phyloP scores from a whole-genome alignment of 768 basidiomycete genomes.

The Terana coerulea region DNA sequence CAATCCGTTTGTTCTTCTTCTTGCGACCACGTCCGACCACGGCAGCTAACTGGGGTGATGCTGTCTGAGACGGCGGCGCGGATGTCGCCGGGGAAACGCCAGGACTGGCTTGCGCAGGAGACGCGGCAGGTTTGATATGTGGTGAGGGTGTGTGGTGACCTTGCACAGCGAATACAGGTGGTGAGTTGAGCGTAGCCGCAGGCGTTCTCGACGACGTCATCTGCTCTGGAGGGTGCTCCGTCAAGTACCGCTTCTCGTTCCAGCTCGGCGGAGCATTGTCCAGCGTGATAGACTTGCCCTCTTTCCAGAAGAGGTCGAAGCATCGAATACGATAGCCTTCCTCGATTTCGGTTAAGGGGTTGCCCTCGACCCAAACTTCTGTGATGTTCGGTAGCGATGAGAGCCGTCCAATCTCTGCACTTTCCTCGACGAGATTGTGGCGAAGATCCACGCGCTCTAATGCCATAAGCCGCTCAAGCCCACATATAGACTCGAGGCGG shows the following conservation, averaged over 20 bases:
- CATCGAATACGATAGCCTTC: constrained; percentile 72
- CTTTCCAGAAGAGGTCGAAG: constrained; percentile 81
- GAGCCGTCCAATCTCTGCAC: constrained; percentile 80
- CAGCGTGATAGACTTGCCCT: constrained; percentile 72
- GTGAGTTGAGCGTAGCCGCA: constrained; percentile 26
- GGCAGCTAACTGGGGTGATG: constrained; percentile 43
- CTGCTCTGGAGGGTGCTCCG: constrained; percentile 45
- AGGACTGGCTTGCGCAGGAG: constrained; percentile 23
- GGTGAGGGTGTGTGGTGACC: constrained; percentile 47
- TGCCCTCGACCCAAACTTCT: constrained; percentile 82
- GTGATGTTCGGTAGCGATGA: constrained; percentile 73
- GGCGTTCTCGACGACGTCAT: constrained; percentile 44
- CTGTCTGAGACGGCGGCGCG: constrained; percentile 36
- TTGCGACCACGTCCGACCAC: constrained; percentile 43
- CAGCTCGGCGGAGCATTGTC: constrained; percentile 72
- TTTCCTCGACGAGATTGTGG: constrained; percentile 75
- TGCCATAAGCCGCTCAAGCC: constrained; percentile 83
- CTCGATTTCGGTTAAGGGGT: constrained; percentile 70
- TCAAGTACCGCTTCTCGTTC: constrained; percentile 64
- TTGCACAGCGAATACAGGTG: background rate
- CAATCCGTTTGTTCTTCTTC: constrained; percentile 72
- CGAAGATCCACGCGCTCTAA: constrained; percentile 86
- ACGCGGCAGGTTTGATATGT: constrained; percentile 56
- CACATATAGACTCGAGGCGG: constrained; percentile 91
- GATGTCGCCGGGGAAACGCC: constrained; percentile 28